These are phyloP conservation scores for Aphanomyces astaci DNA, from an alignment of 352 stramenopile genomes.

Conservation along the genomic window DNA sequence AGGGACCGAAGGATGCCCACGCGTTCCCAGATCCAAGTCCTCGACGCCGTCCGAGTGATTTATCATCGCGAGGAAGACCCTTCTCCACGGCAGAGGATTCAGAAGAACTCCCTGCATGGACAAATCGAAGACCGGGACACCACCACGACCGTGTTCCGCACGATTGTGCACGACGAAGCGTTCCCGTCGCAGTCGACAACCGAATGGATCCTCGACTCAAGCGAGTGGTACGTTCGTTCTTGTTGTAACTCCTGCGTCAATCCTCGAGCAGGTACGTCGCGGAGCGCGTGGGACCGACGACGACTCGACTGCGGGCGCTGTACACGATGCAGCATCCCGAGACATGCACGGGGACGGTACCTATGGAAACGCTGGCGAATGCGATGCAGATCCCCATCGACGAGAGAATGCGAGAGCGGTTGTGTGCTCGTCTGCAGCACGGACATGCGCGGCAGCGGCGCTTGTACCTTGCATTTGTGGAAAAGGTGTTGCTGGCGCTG, in stretches of 20 bases:
- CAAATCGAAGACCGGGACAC: neutral
- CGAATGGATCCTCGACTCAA: constrained; percentile 9
- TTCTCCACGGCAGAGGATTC: neutral
- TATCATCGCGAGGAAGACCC: constrained; percentile 2
- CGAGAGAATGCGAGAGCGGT: no score
- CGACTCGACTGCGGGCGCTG: neutral
- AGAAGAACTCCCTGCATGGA: constrained; percentile 6
- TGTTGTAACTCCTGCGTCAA: no score
- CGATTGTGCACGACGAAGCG: constrained; percentile 16
- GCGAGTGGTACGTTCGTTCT: constrained; percentile 11
- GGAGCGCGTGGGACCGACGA: neutral
- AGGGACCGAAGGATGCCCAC: neutral
- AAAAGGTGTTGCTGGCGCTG: no score
- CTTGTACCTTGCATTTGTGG: no score
- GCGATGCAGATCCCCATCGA: no score
- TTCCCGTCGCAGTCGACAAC: neutral
- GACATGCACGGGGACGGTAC: no score
- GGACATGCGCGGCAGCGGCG: no score
- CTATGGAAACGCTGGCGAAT: no score
- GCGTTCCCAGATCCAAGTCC: neutral
- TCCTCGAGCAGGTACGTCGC: neutral
- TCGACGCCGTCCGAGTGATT: neutral
- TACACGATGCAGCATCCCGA: neutral
- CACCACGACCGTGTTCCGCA: neutral
- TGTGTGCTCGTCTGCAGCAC: no score